These are phyloP conservation scores for Pachysolen tannophilus DNA, from an alignment of 805 yeast genomes.

Conservation along the genomic window DNA sequence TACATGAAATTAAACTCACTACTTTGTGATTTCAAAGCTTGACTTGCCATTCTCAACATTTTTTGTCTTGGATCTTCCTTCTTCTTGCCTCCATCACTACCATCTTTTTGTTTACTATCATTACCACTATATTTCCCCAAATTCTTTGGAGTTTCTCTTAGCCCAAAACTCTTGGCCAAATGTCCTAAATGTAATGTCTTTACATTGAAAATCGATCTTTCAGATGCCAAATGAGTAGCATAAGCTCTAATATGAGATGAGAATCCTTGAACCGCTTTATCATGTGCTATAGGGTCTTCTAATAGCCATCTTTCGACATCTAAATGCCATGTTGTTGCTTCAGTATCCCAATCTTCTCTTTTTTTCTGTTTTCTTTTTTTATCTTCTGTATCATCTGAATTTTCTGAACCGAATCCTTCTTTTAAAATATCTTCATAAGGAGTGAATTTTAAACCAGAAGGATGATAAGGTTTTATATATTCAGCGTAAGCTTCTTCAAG, in stretches of 20 bases:
- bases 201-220: slow-evolving; percentile 74
- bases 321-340: slow-evolving; percentile 95
- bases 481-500: slow-evolving; percentile 78
- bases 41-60: slow-evolving; percentile 68
- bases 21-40: slow-evolving; percentile 53
- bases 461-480: slow-evolving; percentile 49
- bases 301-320: slow-evolving; percentile 83
- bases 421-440: slow-evolving; percentile 37
- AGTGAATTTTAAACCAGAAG: slow-evolving; percentile 39
- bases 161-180: slow-evolving; percentile 88
- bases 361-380: too few species aligned
- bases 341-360: slow-evolving; percentile 68
- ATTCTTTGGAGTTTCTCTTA: slow-evolving; percentile 89
- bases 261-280: slow-evolving; percentile 72
- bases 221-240: slow-evolving; percentile 84
- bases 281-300: slow-evolving; percentile 53
- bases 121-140: slow-evolving; percentile 40
- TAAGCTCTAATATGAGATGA: slow-evolving; percentile 90
- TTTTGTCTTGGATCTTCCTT: slow-evolving; percentile 65
- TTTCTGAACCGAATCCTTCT: slow-evolving; percentile 19
- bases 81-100: slow-evolving; percentile 27
- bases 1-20: slow-evolving; percentile 65
- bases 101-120: slow-evolving; percentile 23
- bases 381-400: slow-evolving; percentile 25
- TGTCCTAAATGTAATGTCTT: slow-evolving; percentile 88